Conservation (phyloP, 2,329 filamentous ascomycete genomes). For the Penicillium sp. region DNA sequence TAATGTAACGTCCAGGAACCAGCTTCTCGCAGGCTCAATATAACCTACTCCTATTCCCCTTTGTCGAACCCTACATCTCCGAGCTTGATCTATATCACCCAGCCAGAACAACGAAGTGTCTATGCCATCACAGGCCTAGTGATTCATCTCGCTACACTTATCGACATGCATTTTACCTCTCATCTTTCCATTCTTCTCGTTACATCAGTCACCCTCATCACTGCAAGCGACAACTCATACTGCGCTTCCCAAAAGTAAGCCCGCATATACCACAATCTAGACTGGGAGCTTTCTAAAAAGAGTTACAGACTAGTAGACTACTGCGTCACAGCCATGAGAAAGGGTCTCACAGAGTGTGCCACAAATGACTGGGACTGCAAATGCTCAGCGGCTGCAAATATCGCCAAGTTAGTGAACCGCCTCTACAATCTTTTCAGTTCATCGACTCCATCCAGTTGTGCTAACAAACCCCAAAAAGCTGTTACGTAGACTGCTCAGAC, state of each 20-base stretch:
- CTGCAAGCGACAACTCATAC: conserved; percentile 4
- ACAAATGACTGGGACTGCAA: conserved; percentile 23
- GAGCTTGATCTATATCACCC: not conserved
- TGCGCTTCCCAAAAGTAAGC: conserved; percentile 17
- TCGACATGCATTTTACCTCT: conserved; percentile 7
- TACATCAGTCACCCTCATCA: conserved; percentile 2
- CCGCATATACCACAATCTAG: too few species aligned
- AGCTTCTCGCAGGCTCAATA: not conserved
- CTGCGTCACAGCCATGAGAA: conserved; percentile 18
- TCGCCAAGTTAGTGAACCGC: conserved; percentile 18
- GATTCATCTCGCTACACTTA: not conserved
- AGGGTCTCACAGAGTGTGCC: conserved; percentile 11
- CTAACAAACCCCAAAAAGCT: conserved; percentile 11
- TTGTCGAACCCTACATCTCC: not conserved
- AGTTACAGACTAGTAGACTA: conserved; percentile 18
- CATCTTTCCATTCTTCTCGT: conserved; percentile 5
- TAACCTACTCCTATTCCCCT: not conserved
- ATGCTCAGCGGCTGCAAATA: conserved; percentile 20
- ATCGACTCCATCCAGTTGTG: not conserved
- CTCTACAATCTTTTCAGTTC: not conserved
- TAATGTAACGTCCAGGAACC: conserved; percentile 13
- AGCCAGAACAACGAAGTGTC: too few species aligned
- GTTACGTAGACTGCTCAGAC: conserved; percentile 20
- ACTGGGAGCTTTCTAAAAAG: not conserved
- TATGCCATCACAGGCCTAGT: not conserved